Evolutionary conservation across 441 rosid species (phyloP).

Genomic region (Pelargonium australe): DNA sequence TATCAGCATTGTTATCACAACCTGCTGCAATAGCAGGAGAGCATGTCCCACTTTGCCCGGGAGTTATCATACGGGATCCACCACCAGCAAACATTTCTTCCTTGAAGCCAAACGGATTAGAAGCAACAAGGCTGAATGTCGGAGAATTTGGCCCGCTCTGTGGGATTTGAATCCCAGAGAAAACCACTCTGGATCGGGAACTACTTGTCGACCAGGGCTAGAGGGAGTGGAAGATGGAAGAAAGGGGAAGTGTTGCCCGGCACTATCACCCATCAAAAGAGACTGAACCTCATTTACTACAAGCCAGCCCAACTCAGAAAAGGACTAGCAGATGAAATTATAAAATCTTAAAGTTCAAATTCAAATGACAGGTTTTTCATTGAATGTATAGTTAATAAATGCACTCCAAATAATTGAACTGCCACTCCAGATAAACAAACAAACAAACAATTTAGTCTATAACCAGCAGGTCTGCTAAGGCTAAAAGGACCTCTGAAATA

Average conservation of each 20-base stretch:
- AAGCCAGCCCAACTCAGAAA: conserved; percentile 6
- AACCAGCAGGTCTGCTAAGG: conserved; percentile 7
- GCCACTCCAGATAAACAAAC: not conserved
- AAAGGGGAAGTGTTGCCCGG: conserved; percentile 37
- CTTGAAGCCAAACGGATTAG: conserved; percentile 55
- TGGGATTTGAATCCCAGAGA: conserved; percentile 53
- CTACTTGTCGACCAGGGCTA: conserved; percentile 63
- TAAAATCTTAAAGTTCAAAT: not conserved
- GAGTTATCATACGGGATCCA: conserved; percentile 86
- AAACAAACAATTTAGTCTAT: conserved; percentile 1
- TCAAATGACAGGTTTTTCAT: not conserved
- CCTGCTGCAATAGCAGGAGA: conserved; percentile 80
- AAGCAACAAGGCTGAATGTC: conserved; percentile 82
- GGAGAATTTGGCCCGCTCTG: conserved; percentile 90
- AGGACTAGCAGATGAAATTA: not conserved
- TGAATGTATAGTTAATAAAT: not conserved
- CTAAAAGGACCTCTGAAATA: conserved; percentile 4
- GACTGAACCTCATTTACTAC: not conserved
- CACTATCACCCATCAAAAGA: not conserved
- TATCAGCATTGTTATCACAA: conserved; percentile 58
- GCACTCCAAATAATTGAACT: conserved; percentile 7
- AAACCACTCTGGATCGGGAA: conserved; percentile 76
- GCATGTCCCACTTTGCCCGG: conserved; percentile 88
- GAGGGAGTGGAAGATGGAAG: conserved; percentile 67
- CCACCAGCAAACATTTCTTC: conserved; percentile 48